Evolutionary conservation across 306 rosid species (phyloP).

Genomic region (Canavalia gladiata): DNA sequence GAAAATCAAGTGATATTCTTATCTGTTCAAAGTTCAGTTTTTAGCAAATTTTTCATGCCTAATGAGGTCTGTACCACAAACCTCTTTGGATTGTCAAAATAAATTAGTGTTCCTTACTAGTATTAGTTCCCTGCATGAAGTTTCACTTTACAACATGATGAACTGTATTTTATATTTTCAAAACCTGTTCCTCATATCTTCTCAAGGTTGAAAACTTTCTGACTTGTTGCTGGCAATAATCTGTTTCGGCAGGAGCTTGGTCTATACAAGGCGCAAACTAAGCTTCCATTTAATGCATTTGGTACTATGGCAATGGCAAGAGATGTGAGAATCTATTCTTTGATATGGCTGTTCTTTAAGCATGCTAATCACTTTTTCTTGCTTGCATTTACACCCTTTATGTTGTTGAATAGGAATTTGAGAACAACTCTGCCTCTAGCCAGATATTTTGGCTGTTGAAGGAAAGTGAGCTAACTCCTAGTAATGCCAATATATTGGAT

Average conservation of each 20-base stretch:
- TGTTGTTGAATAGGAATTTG: conserved; percentile 76
- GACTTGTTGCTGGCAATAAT: conserved; percentile 22
- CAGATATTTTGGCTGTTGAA: conserved; percentile 95
- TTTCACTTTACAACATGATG: background rate
- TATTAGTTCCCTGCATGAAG: conserved; percentile 17
- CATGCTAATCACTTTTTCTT: conserved; percentile 5
- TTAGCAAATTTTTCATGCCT: background rate
- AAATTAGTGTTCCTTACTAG: background rate
- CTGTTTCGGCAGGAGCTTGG: conserved; percentile 81
- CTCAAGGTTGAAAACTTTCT: conserved; percentile 29
- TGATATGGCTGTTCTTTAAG: background rate
- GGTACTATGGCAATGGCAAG: conserved; percentile 99
- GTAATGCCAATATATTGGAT: conserved; percentile 94
- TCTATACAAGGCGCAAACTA: conserved; percentile 98
- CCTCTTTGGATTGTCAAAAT: background rate
- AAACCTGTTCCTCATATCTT: background rate
- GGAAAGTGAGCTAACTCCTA: conserved; percentile 97
- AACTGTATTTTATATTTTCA: background rate
- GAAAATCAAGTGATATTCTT: too few species aligned
- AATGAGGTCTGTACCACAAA: conserved; percentile 7
- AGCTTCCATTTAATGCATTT: conserved; percentile 96
- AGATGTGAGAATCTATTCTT: conserved; percentile 69
- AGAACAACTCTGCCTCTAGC: conserved; percentile 90
- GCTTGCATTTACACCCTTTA: conserved; percentile 10
- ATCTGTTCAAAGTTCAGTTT: background rate